A percentile compares a stretch with the other conserved stretches of the same genome.
These are phyloP conservation scores for Microbotryum scabiosae DNA, from an alignment of 1,284 basidiomycete species.

Conservation along the genomic window DNA sequence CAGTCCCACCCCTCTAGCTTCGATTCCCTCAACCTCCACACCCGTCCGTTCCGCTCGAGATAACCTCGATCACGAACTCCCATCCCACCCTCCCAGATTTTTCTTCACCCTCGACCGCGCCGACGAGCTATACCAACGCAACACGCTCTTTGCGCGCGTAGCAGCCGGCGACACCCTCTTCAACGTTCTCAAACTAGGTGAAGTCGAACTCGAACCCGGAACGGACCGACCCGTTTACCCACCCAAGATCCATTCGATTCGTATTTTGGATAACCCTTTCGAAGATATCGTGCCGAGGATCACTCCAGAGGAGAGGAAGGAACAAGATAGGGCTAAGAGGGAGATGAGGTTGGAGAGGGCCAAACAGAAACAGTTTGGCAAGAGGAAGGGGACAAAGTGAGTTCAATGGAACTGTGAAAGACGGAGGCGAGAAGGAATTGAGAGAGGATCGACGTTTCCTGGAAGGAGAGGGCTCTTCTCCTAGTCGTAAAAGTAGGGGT, in stretches of 20 bases:
- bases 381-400: conserved; percentile 64
- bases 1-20: conserved; percentile 29
- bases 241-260: conserved; percentile 62
- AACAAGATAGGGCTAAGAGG: conserved; percentile 67
- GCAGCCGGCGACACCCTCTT: conserved; percentile 39
- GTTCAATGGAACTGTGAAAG: conserved; percentile 30
- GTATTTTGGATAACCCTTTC: conserved; percentile 74
- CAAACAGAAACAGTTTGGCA: conserved; percentile 49
- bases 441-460: neutral
- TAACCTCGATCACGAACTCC: neutral
- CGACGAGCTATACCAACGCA: conserved; percentile 66
- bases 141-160: conserved; percentile 37
- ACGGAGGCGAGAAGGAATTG: conserved; percentile 3
- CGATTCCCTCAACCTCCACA: neutral
- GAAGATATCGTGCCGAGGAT: conserved; percentile 92
- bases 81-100: conserved; percentile 54
- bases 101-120: conserved; percentile 68
- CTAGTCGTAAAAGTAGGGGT: neutral
- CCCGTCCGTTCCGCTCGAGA: neutral
- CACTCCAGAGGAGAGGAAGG: conserved; percentile 78
- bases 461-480: neutral
- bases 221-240: conserved; percentile 70
- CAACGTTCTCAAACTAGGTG: conserved; percentile 54
- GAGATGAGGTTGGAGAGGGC: conserved; percentile 67
- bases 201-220: conserved; percentile 63